These are phyloP conservation scores for Wallacemonas sp. DNA, from an alignment of 208 protist species.

Conservation along the genomic window DNA sequence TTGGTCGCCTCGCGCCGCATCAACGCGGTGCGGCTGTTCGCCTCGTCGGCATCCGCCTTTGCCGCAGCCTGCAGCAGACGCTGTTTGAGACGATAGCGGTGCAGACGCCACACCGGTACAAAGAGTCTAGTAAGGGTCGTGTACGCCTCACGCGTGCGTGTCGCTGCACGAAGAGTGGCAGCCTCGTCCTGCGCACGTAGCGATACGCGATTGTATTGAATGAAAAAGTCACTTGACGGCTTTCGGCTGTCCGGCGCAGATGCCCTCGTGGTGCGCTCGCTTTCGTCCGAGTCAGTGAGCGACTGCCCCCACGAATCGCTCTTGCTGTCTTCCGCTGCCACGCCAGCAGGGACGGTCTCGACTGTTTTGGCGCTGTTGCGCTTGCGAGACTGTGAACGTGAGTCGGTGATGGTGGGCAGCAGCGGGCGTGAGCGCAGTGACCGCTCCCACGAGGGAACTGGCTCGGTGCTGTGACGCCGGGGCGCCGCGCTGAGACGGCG, in stretches of 20 bases:
- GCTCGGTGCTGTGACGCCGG: neutral
- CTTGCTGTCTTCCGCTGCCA: neutral
- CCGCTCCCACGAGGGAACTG: constrained; percentile 13
- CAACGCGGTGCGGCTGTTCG: neutral
- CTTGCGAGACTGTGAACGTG: neutral
- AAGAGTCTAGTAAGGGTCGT: constrained; percentile 24
- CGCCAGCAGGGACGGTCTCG: neutral
- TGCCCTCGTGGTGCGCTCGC: neutral
- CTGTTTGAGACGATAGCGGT: constrained; percentile 20
- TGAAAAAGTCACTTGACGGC: neutral
- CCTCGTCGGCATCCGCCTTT: constrained; percentile 1
- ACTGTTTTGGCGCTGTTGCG: too few relatives aligned
- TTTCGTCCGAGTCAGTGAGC: neutral
- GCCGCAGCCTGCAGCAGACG: constrained; percentile 2
- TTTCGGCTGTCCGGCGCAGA: neutral
- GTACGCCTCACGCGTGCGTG: constrained; percentile 4
- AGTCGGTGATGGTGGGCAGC: neutral
- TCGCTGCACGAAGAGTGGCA: neutral
- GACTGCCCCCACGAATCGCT: neutral
- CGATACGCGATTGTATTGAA: constrained; percentile 4
- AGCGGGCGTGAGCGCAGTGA: constrained; percentile 8
- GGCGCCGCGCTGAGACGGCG: constrained; percentile 6
- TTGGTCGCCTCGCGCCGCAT: constrained; percentile 1
- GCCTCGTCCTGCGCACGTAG: constrained; percentile 9
- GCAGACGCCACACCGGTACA: constrained; percentile 30